Percentiles rank a stretch among this genome's conserved stretches.
Evolutionary conservation across 768 basidiomycete genomes (phyloP).

Genomic region (Collybia sordida): DNA sequence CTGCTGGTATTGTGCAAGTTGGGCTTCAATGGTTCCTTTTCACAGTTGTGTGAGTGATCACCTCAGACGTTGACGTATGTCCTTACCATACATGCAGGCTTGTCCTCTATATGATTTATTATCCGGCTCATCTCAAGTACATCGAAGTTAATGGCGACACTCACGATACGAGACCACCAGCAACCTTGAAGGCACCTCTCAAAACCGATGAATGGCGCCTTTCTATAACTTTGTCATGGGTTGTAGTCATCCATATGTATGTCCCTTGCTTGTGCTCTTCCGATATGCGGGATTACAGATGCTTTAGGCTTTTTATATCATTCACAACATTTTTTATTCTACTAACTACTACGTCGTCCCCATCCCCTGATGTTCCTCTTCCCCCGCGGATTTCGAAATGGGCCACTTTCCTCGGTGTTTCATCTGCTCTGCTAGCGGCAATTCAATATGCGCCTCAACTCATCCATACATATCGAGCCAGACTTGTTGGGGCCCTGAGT

Average conservation of each 20-base stretch:
- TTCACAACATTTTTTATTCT: conserved; percentile 67
- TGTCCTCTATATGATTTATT: conserved; percentile 90
- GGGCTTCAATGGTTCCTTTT: conserved; percentile 84
- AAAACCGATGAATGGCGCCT: conserved; percentile 73
- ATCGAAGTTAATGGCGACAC: conserved; percentile 33
- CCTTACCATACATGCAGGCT: conserved; percentile 51
- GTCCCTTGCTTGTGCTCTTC: conserved; percentile 22
- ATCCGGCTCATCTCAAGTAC: conserved; percentile 83
- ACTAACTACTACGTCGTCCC: conserved; percentile 37
- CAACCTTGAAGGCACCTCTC: conserved; percentile 44
- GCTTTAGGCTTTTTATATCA: conserved; percentile 48
- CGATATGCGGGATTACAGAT: conserved; percentile 4
- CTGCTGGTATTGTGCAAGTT: conserved; percentile 83
- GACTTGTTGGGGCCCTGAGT: conserved; percentile 89
- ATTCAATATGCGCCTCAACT: conserved; percentile 92
- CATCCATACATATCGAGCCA: conserved; percentile 69
- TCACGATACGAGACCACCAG: conserved; percentile 39
- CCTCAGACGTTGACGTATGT: background rate
- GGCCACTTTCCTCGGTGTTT: conserved; percentile 87
- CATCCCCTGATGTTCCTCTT: conserved; percentile 36
- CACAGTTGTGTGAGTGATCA: conserved; percentile 66
- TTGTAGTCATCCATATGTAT: conserved; percentile 73
- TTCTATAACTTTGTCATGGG: conserved; percentile 75
- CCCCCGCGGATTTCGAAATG: conserved; percentile 43
- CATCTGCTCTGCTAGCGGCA: conserved; percentile 73